Conservation (phyloP, 2,329 filamentous ascomycete genomes). For the Chaetoscypha palmicola region DNA sequence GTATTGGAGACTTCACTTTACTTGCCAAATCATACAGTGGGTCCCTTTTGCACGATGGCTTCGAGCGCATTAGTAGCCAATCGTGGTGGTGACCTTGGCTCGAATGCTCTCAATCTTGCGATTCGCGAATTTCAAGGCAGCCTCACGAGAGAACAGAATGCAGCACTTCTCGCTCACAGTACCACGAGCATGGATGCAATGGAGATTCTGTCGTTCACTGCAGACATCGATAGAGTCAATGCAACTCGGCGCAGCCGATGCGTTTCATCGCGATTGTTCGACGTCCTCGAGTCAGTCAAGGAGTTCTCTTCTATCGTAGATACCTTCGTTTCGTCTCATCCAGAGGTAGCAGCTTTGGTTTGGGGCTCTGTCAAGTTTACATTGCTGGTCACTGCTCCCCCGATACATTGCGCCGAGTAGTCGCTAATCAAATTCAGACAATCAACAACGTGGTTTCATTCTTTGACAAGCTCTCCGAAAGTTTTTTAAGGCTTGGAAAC, state of each 20-base stretch:
- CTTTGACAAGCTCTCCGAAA: slow-evolving; percentile 34
- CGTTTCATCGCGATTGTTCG: slow-evolving; percentile 1
- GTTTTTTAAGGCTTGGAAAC: slow-evolving; percentile 32
- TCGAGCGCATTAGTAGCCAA: too few relatives aligned
- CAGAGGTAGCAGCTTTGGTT: slow-evolving; percentile 34
- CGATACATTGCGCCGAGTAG: slow-evolving; percentile 15
- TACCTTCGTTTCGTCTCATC: slow-evolving; percentile 34
- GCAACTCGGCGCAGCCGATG: slow-evolving; percentile 1
- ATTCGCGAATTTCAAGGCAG: slow-evolving; percentile 1
- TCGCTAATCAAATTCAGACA: slow-evolving; percentile 4
- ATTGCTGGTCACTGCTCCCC: slow-evolving; percentile 24
- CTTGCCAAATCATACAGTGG: too few relatives aligned
- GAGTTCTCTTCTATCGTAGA: slow-evolving; percentile 33
- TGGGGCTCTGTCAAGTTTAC: slow-evolving; percentile 40
- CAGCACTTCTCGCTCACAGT: slow-evolving; percentile 2
- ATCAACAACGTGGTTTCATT: slow-evolving; percentile 33
- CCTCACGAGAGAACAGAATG: slow-evolving; percentile 1
- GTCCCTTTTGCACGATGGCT: too few relatives aligned
- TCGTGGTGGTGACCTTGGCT: too few relatives aligned
- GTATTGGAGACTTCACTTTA: too few relatives aligned
- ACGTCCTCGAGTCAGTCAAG: slow-evolving; percentile 21
- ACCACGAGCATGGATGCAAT: neutral
- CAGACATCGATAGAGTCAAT: slow-evolving; percentile 3
- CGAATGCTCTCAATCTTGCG: neutral
- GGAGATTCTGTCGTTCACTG: slow-evolving; percentile 1